phyloP scores from a whole-genome alignment of 306 rosid species.

The Sicyos edulis region DNA sequence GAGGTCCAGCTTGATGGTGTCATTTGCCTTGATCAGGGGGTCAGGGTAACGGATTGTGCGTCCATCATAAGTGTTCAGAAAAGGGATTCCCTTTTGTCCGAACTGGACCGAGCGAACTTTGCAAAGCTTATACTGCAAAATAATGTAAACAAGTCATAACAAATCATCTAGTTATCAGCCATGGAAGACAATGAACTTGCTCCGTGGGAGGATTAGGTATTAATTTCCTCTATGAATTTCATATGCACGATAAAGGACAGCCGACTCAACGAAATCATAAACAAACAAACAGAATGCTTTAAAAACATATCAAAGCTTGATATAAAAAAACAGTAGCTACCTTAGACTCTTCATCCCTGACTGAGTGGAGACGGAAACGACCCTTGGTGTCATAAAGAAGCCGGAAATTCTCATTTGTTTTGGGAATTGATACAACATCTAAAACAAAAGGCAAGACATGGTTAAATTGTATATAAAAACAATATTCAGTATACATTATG shows the following conservation, averaged over 20 bases:
- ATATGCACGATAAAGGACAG: neutral
- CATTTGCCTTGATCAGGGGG: constrained; percentile 67
- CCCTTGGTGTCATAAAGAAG: constrained; percentile 84
- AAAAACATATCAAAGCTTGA: neutral
- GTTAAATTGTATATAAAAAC: neutral
- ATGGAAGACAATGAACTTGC: neutral
- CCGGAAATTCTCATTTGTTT: constrained; percentile 77
- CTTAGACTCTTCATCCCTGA: constrained; percentile 81
- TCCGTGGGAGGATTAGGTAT: neutral
- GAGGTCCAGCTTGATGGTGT: constrained; percentile 67
- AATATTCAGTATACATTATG: neutral
- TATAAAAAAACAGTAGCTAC: constrained; percentile 21
- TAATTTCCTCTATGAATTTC: neutral
- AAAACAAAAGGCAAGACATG: neutral
- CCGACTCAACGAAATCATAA: neutral
- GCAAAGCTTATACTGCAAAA: constrained; percentile 74
- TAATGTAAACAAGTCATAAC: neutral
- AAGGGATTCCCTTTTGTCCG: constrained; percentile 73
- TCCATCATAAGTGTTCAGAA: constrained; percentile 75
- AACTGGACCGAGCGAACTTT: constrained; percentile 74
- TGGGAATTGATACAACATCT: constrained; percentile 85
- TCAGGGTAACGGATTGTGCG: constrained; percentile 87
- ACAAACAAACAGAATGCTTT: neutral
- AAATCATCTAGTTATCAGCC: neutral
- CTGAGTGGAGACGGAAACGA: constrained; percentile 70